Base-by-base conservation (phyloP, 2,329 filamentous ascomycete genomes). In the Calcarisporium arbuscula region DNA sequence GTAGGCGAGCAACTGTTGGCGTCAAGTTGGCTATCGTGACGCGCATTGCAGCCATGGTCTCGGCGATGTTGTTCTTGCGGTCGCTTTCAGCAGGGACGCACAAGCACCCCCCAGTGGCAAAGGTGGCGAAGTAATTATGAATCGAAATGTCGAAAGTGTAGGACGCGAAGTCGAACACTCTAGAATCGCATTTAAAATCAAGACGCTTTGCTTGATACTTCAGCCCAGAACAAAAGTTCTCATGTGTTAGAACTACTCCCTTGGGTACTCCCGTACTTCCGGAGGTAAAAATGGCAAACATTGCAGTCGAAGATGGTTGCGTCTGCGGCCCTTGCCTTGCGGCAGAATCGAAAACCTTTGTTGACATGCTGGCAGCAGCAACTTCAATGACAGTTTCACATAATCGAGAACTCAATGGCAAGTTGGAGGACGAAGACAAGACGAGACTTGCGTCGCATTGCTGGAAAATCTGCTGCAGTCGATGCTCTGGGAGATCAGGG, bases 51-150 rank as follows among this genome's bases (percentile, higher is more conserved):
- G 12, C 9, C 35, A 34, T 30, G 15, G 25, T 19, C 28, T 57
- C 49, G 32, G 49, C 49, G 36, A 69, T 44, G 39, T 68, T 56
- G 19, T 32, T 10, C 12, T 15, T 14, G 19, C 35, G 25, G 11
- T 34, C 35, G 8, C 34, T 15, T 19, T 38, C 35, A 4, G 23
- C 16, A n/a, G 35, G 30, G 16, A 38, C 21, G 27, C 35, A 38
- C n/a, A 30, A 15, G 18, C 34, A 37, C 9, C 38, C 38, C 12
- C 38, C 38, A 16, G 26, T n/a, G 4, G 28, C 20, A 6, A 41
- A 30, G 2, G 39, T 33, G 8, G 29, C 28, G 8, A 41, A 17
- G 9, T 29, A 18, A 18, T 41, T 38, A 20, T 19, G 15, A n/a
- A 36, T 21, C 15, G 25, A 14, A 7, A 30, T 25, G 12, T 40